Evolutionary conservation across 352 stramenopile species (phyloP).

Genomic region (Pythium scleroteichum): DNA sequence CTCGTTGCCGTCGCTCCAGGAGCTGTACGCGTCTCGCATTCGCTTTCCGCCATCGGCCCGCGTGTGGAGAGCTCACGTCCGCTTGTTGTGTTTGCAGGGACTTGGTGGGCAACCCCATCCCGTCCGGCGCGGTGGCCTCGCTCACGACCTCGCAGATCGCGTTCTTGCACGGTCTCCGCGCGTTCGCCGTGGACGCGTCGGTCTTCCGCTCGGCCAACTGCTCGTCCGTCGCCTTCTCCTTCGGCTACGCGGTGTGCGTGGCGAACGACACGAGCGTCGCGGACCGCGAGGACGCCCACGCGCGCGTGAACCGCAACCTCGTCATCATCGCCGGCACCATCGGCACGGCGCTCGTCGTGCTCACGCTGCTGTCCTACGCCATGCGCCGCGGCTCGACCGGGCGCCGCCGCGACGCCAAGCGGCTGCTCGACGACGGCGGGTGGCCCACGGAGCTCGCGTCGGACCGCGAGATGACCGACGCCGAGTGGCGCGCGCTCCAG

Average conservation of each 20-base stretch:
- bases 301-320: slow-evolving; percentile 18
- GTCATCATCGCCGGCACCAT: slow-evolving; percentile 19
- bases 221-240: slow-evolving; percentile 8
- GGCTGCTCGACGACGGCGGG: slow-evolving; percentile 1
- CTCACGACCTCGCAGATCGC: slow-evolving; percentile 8
- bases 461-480: slow-evolving; percentile 19
- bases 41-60: too few relatives aligned
- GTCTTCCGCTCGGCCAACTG: slow-evolving; percentile 19
- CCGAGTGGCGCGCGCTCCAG: slow-evolving; percentile 25
- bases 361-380: slow-evolving; percentile 9
- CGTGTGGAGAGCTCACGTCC: too few relatives aligned
- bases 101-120: slow-evolving; percentile 19
- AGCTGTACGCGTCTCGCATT: slow-evolving; percentile 18
- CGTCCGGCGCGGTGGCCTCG: neutral
- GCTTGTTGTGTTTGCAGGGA: slow-evolving; percentile 17
- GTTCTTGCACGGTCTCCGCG: slow-evolving; percentile 17
- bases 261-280: neutral
- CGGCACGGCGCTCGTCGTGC: slow-evolving; percentile 15
- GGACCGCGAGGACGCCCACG: neutral
- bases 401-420: neutral
- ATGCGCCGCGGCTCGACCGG: slow-evolving; percentile 1
- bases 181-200: slow-evolving; percentile 11
- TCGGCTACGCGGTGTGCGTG: slow-evolving; percentile 16
- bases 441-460: slow-evolving; percentile 15
- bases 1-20: slow-evolving; percentile 8